These are phyloP conservation scores for Fusarium acutatum DNA, from an alignment of 2,329 filamentous ascomycete species.

Conservation along the genomic window DNA sequence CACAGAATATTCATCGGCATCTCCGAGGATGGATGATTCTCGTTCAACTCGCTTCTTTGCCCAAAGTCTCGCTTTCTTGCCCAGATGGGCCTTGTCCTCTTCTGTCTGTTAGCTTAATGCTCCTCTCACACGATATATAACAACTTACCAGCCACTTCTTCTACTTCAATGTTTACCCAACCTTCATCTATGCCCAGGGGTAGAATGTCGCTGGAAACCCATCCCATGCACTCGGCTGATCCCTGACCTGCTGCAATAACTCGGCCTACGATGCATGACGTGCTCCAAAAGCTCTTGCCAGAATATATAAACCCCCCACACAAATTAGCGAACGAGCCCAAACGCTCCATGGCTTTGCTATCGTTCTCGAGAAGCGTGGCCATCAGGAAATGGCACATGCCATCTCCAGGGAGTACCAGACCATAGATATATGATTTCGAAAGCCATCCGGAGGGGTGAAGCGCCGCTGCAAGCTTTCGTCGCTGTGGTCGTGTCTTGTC, in stretches of 20 bases:
- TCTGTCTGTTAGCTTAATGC: slow-evolving; percentile 20
- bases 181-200: slow-evolving; percentile 62
- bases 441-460: slow-evolving; percentile 70
- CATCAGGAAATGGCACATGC: slow-evolving; percentile 70
- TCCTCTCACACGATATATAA: neutral
- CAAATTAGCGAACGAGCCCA: slow-evolving; percentile 69
- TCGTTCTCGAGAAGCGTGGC: slow-evolving; percentile 72
- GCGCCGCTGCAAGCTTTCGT: slow-evolving; percentile 63
- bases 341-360: slow-evolving; percentile 62
- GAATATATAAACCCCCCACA: slow-evolving; percentile 71
- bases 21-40: slow-evolving; percentile 68
- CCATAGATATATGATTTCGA: slow-evolving; percentile 74
- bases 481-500: slow-evolving; percentile 54
- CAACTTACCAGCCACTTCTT: slow-evolving; percentile 60
- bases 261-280: slow-evolving; percentile 69
- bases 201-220: slow-evolving; percentile 69
- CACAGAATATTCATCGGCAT: slow-evolving; percentile 62
- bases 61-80: slow-evolving; percentile 68
- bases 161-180: slow-evolving; percentile 67
- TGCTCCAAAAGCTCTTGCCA: slow-evolving; percentile 75
- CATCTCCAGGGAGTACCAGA: slow-evolving; percentile 70
- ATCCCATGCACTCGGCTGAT: slow-evolving; percentile 72
- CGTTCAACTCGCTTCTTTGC: slow-evolving; percentile 67
- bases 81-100: slow-evolving; percentile 61
- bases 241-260: slow-evolving; percentile 70